These are phyloP conservation scores for Entrophospora sp. DNA, from an alignment of 192 early-diverging fungal species.

Conservation along the genomic window DNA sequence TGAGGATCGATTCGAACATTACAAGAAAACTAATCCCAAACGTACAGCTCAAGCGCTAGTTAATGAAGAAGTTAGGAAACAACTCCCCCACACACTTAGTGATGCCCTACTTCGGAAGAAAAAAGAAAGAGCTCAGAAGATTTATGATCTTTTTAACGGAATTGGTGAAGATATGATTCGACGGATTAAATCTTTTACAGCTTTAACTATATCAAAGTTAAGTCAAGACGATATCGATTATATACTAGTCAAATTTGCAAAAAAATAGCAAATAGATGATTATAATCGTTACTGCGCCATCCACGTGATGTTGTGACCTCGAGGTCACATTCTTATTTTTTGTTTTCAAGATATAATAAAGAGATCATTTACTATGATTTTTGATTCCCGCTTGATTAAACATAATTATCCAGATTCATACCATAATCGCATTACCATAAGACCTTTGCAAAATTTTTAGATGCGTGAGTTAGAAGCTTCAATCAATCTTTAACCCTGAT, in stretches of 20 bases:
- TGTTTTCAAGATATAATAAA: too few species aligned
- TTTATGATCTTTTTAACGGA: slow-evolving; percentile 5
- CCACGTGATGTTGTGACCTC: neutral
- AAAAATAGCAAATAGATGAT: neutral
- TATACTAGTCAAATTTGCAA: neutral
- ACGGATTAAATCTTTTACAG: slow-evolving; percentile 6
- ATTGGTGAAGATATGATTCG: neutral
- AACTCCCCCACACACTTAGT: neutral
- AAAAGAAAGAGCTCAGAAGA: neutral
- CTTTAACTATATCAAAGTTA: neutral
- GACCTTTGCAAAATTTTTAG: too few species aligned
- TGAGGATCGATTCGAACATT: neutral
- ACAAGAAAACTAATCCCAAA: neutral
- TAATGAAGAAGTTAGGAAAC: neutral
- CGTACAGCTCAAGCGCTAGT: neutral
- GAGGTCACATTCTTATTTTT: too few species aligned
- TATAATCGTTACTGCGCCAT: neutral
- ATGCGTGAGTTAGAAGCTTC: too few species aligned
- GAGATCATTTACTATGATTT: too few species aligned
- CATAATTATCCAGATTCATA: too few species aligned
- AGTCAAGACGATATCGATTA: neutral
- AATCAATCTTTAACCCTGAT: too few species aligned
- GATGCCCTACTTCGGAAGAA: neutral
- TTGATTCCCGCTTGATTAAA: too few species aligned
- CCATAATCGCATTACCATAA: too few species aligned